Evolutionary conservation across 352 stramenopile genomes (phyloP).

Genomic region (Globisporangium paroecandrum): DNA sequence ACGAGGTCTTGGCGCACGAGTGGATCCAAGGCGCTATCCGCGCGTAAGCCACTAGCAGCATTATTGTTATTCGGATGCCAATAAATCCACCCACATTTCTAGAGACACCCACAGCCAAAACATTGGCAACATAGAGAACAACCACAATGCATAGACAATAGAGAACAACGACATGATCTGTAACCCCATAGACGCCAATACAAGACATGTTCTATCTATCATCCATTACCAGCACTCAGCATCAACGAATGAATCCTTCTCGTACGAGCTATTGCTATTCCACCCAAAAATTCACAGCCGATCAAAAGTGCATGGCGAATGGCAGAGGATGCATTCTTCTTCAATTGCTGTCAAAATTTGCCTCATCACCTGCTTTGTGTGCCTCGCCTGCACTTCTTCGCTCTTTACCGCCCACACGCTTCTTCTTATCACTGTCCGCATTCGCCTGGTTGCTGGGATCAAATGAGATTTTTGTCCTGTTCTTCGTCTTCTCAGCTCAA

Average conservation of each 20-base stretch:
- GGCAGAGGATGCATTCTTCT: background rate
- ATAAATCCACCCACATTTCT: background rate
- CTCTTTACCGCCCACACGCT: background rate
- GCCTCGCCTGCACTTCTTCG: too few species aligned
- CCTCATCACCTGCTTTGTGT: background rate
- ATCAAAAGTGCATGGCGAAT: background rate
- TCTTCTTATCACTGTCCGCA: background rate
- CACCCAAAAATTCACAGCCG: background rate
- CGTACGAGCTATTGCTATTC: background rate
- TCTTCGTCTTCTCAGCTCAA: background rate
- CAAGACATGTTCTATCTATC: background rate
- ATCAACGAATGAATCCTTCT: background rate
- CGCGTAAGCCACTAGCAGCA: background rate
- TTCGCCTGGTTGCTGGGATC: background rate
- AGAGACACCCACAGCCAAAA: background rate
- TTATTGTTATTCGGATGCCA: background rate
- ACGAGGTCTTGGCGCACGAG: constrained; percentile 48
- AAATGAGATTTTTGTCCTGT: background rate
- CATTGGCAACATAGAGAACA: background rate
- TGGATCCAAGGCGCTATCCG: constrained; percentile 27
- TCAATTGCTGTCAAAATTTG: background rate
- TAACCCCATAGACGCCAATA: background rate
- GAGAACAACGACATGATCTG: background rate
- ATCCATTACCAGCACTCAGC: background rate
- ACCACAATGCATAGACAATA: background rate